Conservation (phyloP, 169 alveolate genomes). For the Toxoplasma gondii region DNA sequence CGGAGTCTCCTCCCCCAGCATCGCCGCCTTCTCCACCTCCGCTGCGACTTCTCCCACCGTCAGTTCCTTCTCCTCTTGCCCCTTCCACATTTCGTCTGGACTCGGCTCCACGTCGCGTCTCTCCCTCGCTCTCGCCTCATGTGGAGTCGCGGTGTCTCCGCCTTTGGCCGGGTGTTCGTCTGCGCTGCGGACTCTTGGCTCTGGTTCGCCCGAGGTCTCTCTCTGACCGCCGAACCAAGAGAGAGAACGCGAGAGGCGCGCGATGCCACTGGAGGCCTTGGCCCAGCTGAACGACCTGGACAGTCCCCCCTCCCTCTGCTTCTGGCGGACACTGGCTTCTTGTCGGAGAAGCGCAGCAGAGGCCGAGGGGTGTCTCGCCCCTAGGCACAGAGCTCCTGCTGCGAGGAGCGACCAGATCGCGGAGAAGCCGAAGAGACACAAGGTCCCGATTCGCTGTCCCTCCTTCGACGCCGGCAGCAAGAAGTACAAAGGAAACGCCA, state of each 20-base stretch:
- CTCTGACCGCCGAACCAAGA: background rate
- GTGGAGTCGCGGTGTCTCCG: background rate
- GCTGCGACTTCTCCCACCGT: background rate
- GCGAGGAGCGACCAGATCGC: background rate
- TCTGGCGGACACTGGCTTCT: background rate
- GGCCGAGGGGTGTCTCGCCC: background rate
- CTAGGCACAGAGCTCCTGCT: background rate
- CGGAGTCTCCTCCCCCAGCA: background rate
- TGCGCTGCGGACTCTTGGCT: background rate
- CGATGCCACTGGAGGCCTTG: background rate
- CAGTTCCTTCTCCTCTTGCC: background rate
- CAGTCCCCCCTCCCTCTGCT: background rate
- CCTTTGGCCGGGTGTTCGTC: background rate
- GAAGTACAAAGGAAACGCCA: constrained; percentile 17
- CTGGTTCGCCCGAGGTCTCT: background rate
- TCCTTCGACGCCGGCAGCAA: background rate
- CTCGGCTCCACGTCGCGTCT: background rate
- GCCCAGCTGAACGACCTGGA: background rate
- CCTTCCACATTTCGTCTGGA: background rate
- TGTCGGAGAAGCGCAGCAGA: background rate
- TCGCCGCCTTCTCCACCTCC: background rate
- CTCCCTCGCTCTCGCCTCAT: background rate
- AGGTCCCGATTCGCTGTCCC: background rate
- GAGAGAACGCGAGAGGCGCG: background rate
- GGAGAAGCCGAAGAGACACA: background rate